phyloP scores from a whole-genome alignment of 1,284 basidiomycete genomes.

The Boletus sp. region DNA sequence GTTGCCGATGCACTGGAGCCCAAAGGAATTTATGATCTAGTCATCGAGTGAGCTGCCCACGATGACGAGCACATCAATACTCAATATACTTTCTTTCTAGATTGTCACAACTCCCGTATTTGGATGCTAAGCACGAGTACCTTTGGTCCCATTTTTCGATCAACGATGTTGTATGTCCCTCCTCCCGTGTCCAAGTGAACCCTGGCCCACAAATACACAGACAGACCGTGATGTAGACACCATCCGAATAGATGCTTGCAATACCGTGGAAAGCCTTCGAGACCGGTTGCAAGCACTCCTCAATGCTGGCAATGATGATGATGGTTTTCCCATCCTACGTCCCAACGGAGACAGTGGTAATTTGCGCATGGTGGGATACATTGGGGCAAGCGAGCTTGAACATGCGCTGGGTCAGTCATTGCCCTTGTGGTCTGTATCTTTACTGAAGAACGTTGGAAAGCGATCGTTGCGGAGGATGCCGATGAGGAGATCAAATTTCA shows the following conservation, averaged over 20 bases:
- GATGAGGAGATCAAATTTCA: slow-evolving; percentile 68
- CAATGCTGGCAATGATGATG: slow-evolving; percentile 67
- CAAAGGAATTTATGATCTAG: slow-evolving; percentile 94
- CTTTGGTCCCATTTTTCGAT: slow-evolving; percentile 79
- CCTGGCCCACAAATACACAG: slow-evolving; percentile 36
- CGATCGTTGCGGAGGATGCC: slow-evolving; percentile 72
- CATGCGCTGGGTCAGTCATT: slow-evolving; percentile 78
- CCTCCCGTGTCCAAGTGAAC: background rate
- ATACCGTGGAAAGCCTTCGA: slow-evolving; percentile 71
- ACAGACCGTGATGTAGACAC: slow-evolving; percentile 62
- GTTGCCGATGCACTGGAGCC: slow-evolving; percentile 90
- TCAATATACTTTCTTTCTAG: slow-evolving; percentile 29
- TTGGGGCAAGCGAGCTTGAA: slow-evolving; percentile 90
- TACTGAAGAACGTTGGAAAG: slow-evolving; percentile 38
- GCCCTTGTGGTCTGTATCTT: background rate
- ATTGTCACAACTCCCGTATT: slow-evolving; percentile 80
- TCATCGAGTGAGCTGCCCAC: slow-evolving; percentile 71
- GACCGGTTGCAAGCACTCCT: slow-evolving; percentile 65
- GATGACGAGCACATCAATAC: background rate
- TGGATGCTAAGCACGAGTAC: slow-evolving; percentile 88
- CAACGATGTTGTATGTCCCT: slow-evolving; percentile 65
- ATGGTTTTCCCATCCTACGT: slow-evolving; percentile 84
- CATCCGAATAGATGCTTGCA: slow-evolving; percentile 64
- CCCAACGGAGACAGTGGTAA: slow-evolving; percentile 45
- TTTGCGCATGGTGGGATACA: slow-evolving; percentile 83